phyloP scores from a whole-genome alignment of 2,329 filamentous ascomycete genomes.

The Aspergillus niger region DNA sequence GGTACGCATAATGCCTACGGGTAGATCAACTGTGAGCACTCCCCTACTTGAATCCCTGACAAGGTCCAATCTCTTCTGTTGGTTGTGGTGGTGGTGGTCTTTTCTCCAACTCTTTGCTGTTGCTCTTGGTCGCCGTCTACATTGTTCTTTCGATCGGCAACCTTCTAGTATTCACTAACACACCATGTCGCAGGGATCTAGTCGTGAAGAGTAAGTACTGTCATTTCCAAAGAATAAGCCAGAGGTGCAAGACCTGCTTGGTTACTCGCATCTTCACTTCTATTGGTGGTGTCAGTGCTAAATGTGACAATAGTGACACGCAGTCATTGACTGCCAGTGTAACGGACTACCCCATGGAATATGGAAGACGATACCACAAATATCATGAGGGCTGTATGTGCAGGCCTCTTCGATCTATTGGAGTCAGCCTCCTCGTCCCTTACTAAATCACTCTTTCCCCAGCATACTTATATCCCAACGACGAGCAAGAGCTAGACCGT shows the following conservation, averaged over 20 bases:
- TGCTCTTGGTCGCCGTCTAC: not conserved
- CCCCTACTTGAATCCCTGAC: not conserved
- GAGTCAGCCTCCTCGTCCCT: constrained; percentile 19
- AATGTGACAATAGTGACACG: constrained; percentile 37
- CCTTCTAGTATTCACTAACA: constrained; percentile 26
- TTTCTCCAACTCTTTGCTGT: not conserved
- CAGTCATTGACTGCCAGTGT: constrained; percentile 47
- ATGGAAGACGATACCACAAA: constrained; percentile 48
- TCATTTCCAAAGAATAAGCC: not conserved
- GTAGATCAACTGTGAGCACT: constrained; percentile 19
- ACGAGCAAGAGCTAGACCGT: constrained; percentile 57
- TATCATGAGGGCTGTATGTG: constrained; percentile 48
- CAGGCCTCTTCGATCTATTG: not conserved
- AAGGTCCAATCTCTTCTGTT: not conserved
- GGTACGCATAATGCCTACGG: constrained; percentile 15
- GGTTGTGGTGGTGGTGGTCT: not conserved
- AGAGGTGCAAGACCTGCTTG: not conserved
- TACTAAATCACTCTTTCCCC: constrained; percentile 9
- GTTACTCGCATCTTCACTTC: not conserved
- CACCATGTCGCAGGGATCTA: constrained; percentile 26
- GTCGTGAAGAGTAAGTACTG: constrained; percentile 30
- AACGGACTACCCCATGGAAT: constrained; percentile 46
- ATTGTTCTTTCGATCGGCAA: not conserved
- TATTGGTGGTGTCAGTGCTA: constrained; percentile 5
- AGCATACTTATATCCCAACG: constrained; percentile 54